Percentiles rank a stretch among this genome's conserved stretches.
phyloP scores from a whole-genome alignment of 2,329 filamentous ascomycete genomes.

The Aspergillus intermedius region DNA sequence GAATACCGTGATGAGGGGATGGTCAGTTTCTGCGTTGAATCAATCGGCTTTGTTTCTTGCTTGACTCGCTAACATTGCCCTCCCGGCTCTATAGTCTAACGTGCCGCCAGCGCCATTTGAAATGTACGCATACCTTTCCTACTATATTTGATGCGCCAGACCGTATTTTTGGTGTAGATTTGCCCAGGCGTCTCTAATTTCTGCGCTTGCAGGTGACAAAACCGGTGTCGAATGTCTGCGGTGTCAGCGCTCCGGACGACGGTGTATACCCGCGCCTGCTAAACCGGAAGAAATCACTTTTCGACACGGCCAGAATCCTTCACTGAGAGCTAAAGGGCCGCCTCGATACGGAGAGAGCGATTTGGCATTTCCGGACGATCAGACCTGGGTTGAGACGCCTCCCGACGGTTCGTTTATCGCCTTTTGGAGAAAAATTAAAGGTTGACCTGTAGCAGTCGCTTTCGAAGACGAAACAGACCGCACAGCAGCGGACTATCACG shows the following conservation, averaged over 20 bases:
- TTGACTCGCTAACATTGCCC: neutral
- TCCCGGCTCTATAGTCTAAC: constrained; percentile 21
- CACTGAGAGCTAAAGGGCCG: constrained; percentile 26
- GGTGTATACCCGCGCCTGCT: constrained; percentile 28
- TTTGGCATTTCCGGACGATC: constrained; percentile 26
- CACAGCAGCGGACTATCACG: constrained; percentile 29
- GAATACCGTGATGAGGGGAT: constrained; percentile 33
- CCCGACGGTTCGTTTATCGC: constrained; percentile 19
- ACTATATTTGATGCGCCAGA: neutral
- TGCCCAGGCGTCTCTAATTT: neutral
- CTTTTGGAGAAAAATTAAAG: neutral
- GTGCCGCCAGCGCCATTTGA: constrained; percentile 33
- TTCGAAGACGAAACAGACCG: constrained; percentile 33
- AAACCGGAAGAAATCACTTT: constrained; percentile 32
- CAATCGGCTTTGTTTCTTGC: neutral
- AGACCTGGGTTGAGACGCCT: constrained; percentile 26
- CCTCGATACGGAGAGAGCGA: constrained; percentile 32
- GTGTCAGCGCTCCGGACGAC: constrained; percentile 30
- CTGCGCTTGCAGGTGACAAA: constrained; percentile 25
- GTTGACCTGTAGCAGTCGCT: constrained; percentile 16
- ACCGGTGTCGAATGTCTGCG: constrained; percentile 28
- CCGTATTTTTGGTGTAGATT: neutral
- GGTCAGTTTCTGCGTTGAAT: constrained; percentile 19
- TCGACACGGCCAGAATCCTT: constrained; percentile 33
- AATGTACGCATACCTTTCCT: constrained; percentile 20